Conservation (phyloP, 768 basidiomycete species). For the Phaeotremella skinneri region DNA sequence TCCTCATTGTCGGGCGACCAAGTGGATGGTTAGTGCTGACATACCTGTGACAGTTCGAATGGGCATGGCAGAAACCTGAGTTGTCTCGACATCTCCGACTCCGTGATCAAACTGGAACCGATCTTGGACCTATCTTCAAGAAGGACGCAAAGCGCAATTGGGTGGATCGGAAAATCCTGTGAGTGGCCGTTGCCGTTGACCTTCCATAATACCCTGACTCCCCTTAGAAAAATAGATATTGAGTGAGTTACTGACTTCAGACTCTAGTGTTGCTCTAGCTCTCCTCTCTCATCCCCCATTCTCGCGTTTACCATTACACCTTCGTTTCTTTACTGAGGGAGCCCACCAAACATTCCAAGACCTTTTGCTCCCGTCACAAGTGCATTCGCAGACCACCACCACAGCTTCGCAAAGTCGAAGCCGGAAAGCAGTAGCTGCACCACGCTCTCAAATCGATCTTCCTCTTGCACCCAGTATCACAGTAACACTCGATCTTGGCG, state of each 20-base stretch:
- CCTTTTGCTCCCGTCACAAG: background rate
- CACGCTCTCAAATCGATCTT: conserved; percentile 1
- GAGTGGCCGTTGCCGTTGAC: conserved; percentile 4
- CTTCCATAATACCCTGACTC: background rate
- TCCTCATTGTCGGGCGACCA: background rate
- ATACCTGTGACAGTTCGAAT: conserved; percentile 65
- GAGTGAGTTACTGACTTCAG: conserved; percentile 12
- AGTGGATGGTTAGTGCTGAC: conserved; percentile 6
- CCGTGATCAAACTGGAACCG: conserved; percentile 12
- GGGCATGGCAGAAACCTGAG: conserved; percentile 78
- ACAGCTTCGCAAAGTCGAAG: conserved; percentile 5
- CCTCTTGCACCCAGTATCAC: conserved; percentile 22
- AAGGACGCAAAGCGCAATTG: conserved; percentile 41
- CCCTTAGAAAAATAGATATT: conserved; percentile 4
- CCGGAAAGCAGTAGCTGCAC: conserved; percentile 6
- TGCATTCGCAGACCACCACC: background rate
- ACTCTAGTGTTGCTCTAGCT: conserved; percentile 57
- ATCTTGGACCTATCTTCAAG: conserved; percentile 35
- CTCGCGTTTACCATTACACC: conserved; percentile 68
- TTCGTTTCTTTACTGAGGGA: conserved; percentile 69
- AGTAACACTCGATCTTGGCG: conserved; percentile 39
- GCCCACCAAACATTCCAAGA: conserved; percentile 61
- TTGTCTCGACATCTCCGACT: conserved; percentile 63
- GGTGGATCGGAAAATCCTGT: conserved; percentile 46
- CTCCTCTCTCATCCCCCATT: conserved; percentile 70